phyloP scores from a whole-genome alignment of 306 rosid species.

The Quercus wislizeni region DNA sequence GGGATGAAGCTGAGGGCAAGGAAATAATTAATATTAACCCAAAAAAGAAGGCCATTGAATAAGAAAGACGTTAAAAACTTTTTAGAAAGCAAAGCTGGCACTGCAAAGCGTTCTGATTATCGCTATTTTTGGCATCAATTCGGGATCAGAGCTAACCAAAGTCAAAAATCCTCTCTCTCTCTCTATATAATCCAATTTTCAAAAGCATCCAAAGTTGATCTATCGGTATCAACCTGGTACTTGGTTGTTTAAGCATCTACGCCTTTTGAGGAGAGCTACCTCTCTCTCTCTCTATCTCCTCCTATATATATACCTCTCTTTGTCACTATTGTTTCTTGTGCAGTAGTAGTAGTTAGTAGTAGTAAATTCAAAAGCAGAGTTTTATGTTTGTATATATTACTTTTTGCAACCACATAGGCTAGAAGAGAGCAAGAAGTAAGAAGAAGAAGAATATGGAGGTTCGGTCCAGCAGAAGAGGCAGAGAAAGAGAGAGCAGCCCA shows the following conservation, averaged over 20 bases:
- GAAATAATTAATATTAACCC: background rate
- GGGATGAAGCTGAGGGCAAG: background rate
- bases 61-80: background rate
- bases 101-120: slow-evolving; percentile 24
- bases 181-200: slow-evolving; percentile 15
- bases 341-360: background rate
- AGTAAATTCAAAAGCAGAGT: background rate
- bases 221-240: slow-evolving; percentile 20
- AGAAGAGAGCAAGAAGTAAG: background rate
- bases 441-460: slow-evolving; percentile 43
- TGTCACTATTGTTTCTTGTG: background rate
- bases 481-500: slow-evolving; percentile 57
- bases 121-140: slow-evolving; percentile 25
- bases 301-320: slow-evolving; percentile 1
- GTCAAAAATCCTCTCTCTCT: slow-evolving; percentile 41
- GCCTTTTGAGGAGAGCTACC: slow-evolving; percentile 20
- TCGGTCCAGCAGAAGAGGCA: slow-evolving; percentile 42
- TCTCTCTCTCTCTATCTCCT: background rate
- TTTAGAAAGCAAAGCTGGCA: background rate
- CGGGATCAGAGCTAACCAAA: slow-evolving; percentile 30
- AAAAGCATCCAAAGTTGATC: slow-evolving; percentile 38
- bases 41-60: background rate
- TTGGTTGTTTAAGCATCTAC: slow-evolving; percentile 1
- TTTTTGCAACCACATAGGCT: background rate
- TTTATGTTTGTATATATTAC: too few relatives aligned